These are phyloP conservation scores for Pythium myriotylum DNA, from an alignment of 352 stramenopile species.

Conservation along the genomic window DNA sequence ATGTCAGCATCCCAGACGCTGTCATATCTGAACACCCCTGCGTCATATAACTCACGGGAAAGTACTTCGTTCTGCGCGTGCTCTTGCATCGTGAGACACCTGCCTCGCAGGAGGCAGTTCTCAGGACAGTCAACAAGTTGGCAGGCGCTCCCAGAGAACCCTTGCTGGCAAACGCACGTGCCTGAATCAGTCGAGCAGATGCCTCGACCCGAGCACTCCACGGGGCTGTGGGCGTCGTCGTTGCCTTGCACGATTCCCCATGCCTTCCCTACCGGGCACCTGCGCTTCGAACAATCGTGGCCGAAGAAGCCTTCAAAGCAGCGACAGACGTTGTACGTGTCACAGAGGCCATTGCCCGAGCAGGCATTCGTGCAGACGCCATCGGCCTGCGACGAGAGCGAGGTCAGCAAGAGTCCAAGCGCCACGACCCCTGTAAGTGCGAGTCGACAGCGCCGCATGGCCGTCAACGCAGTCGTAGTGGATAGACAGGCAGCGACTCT, in stretches of 20 bases:
- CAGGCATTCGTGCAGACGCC: constrained; percentile 62
- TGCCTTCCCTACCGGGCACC: constrained; percentile 48
- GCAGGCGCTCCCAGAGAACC: constrained; percentile 77
- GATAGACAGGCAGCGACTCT: too few species aligned
- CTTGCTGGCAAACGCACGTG: constrained; percentile 79
- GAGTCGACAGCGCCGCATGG: not conserved
- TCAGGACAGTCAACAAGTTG: constrained; percentile 58
- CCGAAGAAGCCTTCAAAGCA: constrained; percentile 59
- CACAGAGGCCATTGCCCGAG: constrained; percentile 58
- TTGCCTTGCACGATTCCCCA: constrained; percentile 54
- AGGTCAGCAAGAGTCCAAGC: constrained; percentile 7
- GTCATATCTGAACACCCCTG: constrained; percentile 42
- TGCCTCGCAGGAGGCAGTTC: constrained; percentile 47
- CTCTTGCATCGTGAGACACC: constrained; percentile 74
- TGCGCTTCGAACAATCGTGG: constrained; percentile 64
- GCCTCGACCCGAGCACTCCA: constrained; percentile 68
- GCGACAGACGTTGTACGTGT: constrained; percentile 55
- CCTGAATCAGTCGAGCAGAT: constrained; percentile 69
- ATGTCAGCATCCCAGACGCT: constrained; percentile 75
- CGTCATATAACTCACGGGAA: constrained; percentile 57
- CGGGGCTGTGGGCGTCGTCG: constrained; percentile 47
- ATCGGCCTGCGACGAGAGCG: not conserved
- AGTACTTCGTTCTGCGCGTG: constrained; percentile 53
- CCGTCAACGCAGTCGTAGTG: too few species aligned
- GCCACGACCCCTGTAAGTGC: not conserved